Percentiles rank a stretch among this genome's conserved stretches.
phyloP scores from a whole-genome alignment of 1,284 basidiomycete species.

The Fomitopsis pinicola region DNA sequence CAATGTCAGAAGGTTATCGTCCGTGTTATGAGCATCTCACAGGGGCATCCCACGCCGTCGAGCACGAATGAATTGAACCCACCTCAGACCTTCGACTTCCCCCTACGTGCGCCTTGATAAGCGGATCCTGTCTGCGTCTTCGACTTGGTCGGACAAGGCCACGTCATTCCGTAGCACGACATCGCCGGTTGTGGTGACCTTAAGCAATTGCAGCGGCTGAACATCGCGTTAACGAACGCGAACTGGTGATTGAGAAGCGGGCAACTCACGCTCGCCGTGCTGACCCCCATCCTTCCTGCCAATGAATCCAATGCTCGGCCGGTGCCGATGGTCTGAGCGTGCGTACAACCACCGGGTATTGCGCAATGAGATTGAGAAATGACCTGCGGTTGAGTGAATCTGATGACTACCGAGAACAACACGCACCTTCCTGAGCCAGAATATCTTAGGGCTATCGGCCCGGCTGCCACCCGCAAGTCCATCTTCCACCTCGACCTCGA shows the following conservation, averaged over 20 bases:
- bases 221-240: neutral
- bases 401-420: too few relatives aligned
- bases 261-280: constrained; percentile 3
- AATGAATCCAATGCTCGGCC: constrained; percentile 35
- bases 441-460: constrained; percentile 32
- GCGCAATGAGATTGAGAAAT: neutral
- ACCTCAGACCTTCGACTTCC: too few relatives aligned
- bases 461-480: constrained; percentile 14
- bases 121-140: neutral
- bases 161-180: neutral
- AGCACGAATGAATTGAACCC: too few relatives aligned
- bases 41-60: too few relatives aligned
- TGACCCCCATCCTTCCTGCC: constrained; percentile 25
- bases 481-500: constrained; percentile 37
- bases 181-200: neutral
- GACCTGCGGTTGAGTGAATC: too few relatives aligned
- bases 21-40: too few relatives aligned
- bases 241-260: neutral
- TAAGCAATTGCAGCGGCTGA: constrained; percentile 21
- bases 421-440: constrained; percentile 69
- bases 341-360: neutral
- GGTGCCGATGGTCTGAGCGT: constrained; percentile 29
- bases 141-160: neutral
- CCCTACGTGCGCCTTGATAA: neutral
- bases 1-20: too few relatives aligned